Evolutionary conservation across 2,329 filamentous ascomycete species (phyloP).

Genomic region (Neoascochyta sp.): DNA sequence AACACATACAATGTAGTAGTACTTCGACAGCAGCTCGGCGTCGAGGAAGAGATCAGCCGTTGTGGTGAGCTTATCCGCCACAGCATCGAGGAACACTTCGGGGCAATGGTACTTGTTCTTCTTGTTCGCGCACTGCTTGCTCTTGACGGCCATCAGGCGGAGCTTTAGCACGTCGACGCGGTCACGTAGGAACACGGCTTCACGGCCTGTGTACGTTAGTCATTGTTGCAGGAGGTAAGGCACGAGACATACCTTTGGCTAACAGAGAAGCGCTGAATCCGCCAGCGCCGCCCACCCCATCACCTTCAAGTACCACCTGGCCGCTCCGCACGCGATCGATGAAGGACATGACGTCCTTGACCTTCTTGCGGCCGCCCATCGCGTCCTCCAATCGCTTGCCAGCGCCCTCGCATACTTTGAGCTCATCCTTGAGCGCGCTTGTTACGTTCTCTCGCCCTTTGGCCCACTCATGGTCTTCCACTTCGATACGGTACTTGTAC

Average conservation of each 20-base stretch:
- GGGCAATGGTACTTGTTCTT: conserved; percentile 97
- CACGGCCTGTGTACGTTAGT: conserved; percentile 60
- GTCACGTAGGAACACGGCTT: conserved; percentile 91
- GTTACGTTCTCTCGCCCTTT: conserved; percentile 80
- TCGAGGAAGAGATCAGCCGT: conserved; percentile 97
- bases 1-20: too few species aligned
- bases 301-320: conserved; percentile 78
- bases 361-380: conserved; percentile 77
- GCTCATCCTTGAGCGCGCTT: conserved; percentile 77
- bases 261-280: conserved; percentile 88
- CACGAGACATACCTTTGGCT: conserved; percentile 62
- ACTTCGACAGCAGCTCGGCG: conserved; percentile 92
- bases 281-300: conserved; percentile 78
- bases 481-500: conserved; percentile 96
- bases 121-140: conserved; percentile 76
- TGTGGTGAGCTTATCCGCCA: conserved; percentile 88
- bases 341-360: conserved; percentile 85
- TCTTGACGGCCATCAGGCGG: conserved; percentile 82
- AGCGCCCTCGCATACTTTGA: conserved; percentile 77
- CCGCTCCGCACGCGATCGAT: conserved; percentile 87
- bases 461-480: conserved; percentile 85
- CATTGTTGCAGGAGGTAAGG: not conserved
- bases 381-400: conserved; percentile 69
- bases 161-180: conserved; percentile 86
- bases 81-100: conserved; percentile 95